Evolutionary conservation across 2,329 filamentous ascomycete genomes (phyloP), one percentile per base, ranked within the genome.

Genomic region (Pseudocercospora vitis): DNA sequence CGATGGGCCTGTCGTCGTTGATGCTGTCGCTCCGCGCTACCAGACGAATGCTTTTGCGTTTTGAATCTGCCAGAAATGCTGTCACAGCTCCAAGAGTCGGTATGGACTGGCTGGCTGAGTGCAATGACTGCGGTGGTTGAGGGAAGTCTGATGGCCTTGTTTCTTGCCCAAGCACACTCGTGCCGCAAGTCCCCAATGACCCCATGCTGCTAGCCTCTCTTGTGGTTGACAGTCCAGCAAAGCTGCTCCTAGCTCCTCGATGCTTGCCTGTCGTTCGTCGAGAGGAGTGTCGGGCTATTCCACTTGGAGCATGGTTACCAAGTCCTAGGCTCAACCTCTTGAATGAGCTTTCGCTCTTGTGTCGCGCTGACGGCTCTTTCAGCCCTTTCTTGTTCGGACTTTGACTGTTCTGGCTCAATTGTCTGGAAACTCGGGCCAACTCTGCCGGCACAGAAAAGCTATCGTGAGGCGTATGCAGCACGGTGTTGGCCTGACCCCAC

Each of bases 391-490:
- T 61, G 52, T 64, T 52, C 40, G 67, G 64, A 29, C n/a, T n/a
- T n/a, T n/a, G 64, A 24, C 3, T 59, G 39, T 11, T 62, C 58
- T 12, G 67, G 68, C 9, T 50, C 7, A 65, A 60, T 16, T 60
- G 60, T 28, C 67, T 66, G 1, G 73, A 74, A 2, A 64, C 56
- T 29, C 69, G 62, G 7, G 71, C 68, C 31, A 75, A 67, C 48
- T 73, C 71, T 12, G 72, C 71, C 4, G 73, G 68, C 11, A 74
- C 67, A 12, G 71, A 74, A 66, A 76, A 76, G 50, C 73, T 75
- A 46, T 74, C 70, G 49, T 72, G 69, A 5, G 73, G 72, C 18
- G 65, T 70, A 54, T 74, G 70, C 26, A 71, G 67, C 2, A 67
- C 68, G 31, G 65, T 61, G 31, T 68, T 65, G 14, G 67, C 65